These are phyloP conservation scores for Podospora pseudopauciseta DNA, from an alignment of 495 filamentous ascomycete genomes.

Conservation along the genomic window DNA sequence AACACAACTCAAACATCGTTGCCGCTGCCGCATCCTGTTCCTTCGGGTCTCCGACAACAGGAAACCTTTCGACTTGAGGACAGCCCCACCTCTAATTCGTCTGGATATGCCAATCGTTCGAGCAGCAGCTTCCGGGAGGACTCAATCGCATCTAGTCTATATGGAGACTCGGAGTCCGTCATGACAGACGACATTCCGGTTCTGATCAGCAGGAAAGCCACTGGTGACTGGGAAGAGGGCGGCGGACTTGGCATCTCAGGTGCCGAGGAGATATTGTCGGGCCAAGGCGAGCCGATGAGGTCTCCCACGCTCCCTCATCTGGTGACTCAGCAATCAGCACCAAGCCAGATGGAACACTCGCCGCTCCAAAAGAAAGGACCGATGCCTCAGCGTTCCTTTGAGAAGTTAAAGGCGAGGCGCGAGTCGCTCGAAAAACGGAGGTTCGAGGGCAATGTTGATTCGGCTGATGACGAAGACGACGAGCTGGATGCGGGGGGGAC, in stretches of 20 bases:
- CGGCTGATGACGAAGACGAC: slow-evolving; percentile 89
- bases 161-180: slow-evolving; percentile 77
- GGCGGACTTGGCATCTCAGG: slow-evolving; percentile 67
- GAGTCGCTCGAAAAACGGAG: slow-evolving; percentile 72
- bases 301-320: slow-evolving; percentile 47
- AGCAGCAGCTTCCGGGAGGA: slow-evolving; percentile 77
- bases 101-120: slow-evolving; percentile 62
- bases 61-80: slow-evolving; percentile 63
- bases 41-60: slow-evolving; percentile 60
- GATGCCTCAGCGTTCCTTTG: slow-evolving; percentile 64
- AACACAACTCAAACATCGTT: slow-evolving; percentile 28
- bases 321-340: slow-evolving; percentile 64
- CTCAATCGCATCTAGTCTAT: slow-evolving; percentile 79
- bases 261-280: slow-evolving; percentile 39
- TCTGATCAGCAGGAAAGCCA: slow-evolving; percentile 63
- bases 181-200: slow-evolving; percentile 76
- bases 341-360: slow-evolving; percentile 55
- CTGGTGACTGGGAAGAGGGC: slow-evolving; percentile 68
- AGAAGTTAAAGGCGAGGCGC: slow-evolving; percentile 72
- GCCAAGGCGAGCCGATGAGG: slow-evolving; percentile 32
- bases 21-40: slow-evolving; percentile 51
- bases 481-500: slow-evolving; percentile 61
- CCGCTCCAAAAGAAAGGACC: slow-evolving; percentile 41
- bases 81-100: slow-evolving; percentile 80
- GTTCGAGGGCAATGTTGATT: slow-evolving; percentile 71